Evolutionary conservation across 108 stramenopile species (phyloP).

Genomic region (Licmophora abbreviata): DNA sequence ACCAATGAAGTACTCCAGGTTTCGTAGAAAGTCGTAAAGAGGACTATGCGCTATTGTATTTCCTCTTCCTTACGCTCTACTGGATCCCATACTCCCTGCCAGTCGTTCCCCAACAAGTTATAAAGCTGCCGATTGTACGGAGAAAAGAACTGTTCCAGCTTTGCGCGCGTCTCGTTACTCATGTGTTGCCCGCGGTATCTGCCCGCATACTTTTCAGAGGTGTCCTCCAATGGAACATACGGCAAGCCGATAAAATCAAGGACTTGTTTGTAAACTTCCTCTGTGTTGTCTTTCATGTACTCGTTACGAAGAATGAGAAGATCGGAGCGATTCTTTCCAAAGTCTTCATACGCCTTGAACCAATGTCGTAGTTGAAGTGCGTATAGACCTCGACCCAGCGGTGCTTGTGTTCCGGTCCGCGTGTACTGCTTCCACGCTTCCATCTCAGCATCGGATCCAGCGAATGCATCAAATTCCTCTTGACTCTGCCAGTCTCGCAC

Average conservation of each 20-base stretch:
- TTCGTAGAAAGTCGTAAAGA: too few relatives aligned
- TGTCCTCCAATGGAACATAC: neutral
- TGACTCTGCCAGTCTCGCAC: neutral
- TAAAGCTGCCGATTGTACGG: conserved; percentile 9
- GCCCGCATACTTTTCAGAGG: neutral
- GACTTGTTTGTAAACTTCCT: neutral
- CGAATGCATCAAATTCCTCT: neutral
- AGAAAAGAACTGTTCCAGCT: conserved; percentile 7
- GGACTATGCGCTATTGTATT: too few relatives aligned
- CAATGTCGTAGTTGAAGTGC: conserved; percentile 22
- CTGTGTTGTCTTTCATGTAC: conserved; percentile 6
- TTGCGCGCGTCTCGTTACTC: neutral
- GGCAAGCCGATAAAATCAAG: conserved; percentile 4
- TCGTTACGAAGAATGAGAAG: conserved; percentile 9
- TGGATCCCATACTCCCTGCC: too few relatives aligned
- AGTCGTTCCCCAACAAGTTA: neutral
- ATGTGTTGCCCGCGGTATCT: neutral
- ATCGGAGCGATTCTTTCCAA: conserved; percentile 3
- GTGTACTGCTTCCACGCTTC: conserved; percentile 14
- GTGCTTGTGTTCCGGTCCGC: conserved; percentile 3
- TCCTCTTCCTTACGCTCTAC: too few relatives aligned
- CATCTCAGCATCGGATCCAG: conserved; percentile 5
- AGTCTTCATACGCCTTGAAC: conserved; percentile 12
- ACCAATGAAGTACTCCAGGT: too few relatives aligned
- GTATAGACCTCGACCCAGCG: conserved; percentile 16